Evolutionary conservation across 129 eudicot genomes (phyloP).

Genomic region (Artemisia argyi): DNA sequence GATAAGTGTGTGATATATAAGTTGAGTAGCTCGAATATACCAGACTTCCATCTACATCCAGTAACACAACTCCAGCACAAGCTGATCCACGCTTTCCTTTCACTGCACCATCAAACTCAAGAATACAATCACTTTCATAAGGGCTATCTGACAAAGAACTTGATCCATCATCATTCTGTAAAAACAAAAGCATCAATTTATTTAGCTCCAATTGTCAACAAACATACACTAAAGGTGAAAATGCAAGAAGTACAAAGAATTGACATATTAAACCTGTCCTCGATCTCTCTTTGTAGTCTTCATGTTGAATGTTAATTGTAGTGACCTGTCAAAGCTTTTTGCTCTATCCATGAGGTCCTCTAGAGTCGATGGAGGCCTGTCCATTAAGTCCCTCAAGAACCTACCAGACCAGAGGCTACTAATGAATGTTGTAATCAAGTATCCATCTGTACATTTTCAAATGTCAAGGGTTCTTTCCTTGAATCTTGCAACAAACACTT

Average conservation of each 20-base stretch:
- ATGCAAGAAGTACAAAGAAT: too few species aligned
- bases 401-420: not conserved
- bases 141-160: not conserved
- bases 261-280: too few species aligned
- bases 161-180: not conserved
- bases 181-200: not conserved
- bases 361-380: not conserved
- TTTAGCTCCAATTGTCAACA: not conserved
- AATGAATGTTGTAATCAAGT: not conserved
- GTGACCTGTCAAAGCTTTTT: not conserved
- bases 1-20: too few species aligned
- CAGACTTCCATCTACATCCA: too few species aligned
- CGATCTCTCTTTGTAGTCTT: too few species aligned
- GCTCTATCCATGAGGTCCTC: not conserved
- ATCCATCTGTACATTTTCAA: not conserved
- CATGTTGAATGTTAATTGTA: too few species aligned
- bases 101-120: too few species aligned
- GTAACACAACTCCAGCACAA: too few species aligned
- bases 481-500: not conserved
- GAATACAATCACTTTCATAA: not conserved
- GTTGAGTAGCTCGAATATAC: too few species aligned
- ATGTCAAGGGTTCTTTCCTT: not conserved
- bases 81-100: not conserved
- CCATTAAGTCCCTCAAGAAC: not conserved
- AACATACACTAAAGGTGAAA: too few species aligned